Evolutionary conservation across 495 filamentous ascomycete species (phyloP).

Genomic region (Xylaria telfairii): DNA sequence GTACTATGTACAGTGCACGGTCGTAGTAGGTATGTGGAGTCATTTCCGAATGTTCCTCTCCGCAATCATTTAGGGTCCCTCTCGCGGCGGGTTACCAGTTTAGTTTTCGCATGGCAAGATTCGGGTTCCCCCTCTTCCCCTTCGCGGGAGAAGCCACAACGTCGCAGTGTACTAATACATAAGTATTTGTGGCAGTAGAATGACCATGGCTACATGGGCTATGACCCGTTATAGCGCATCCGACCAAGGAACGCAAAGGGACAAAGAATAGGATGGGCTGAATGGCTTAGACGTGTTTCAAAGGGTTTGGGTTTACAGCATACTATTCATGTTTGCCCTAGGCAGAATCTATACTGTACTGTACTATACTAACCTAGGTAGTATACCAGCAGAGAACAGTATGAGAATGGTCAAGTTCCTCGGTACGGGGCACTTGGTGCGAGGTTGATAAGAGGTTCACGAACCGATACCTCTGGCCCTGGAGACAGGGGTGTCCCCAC

Average conservation of each 20-base stretch:
- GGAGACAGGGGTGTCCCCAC: neutral
- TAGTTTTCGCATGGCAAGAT: constrained; percentile 15
- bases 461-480: constrained; percentile 3
- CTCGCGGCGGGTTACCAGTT: constrained; percentile 22
- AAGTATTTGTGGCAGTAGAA: neutral
- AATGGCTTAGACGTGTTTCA: constrained; percentile 4
- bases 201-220: neutral
- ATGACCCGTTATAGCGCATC: neutral
- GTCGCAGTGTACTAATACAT: neutral
- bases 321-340: too few relatives aligned
- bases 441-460: constrained; percentile 19
- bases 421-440: constrained; percentile 4
- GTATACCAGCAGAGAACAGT: too few relatives aligned
- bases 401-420: neutral
- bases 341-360: neutral
- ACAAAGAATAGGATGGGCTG: constrained; percentile 1
- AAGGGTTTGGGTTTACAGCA: neutral
- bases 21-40: constrained; percentile 18
- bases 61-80: neutral
- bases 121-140: constrained; percentile 12
- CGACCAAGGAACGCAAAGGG: neutral
- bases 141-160: constrained; percentile 12
- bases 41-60: neutral
- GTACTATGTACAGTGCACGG: neutral
- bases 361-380: too few relatives aligned